Evolutionary conservation across 176 grass and related monocot species (phyloP), one percentile per base, ranked within the genome.

Genomic region (Oryza coarctata): DNA sequence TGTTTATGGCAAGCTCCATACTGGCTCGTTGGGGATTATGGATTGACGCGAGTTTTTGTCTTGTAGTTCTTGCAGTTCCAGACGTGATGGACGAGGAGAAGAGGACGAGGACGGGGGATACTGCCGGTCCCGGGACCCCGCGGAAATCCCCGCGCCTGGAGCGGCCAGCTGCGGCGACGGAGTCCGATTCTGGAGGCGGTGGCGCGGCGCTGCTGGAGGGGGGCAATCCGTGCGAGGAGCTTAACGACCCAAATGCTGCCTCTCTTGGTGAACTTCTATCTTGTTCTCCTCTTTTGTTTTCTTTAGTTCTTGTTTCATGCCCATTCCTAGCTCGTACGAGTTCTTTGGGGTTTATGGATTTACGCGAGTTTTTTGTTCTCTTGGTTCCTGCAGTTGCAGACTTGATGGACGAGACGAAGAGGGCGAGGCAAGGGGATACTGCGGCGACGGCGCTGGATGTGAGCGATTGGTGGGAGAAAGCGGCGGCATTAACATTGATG

Each of bases 321-420:
- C 8, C 38, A 40, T 40, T 1, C 38, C 38, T 40, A 40, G 32
- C 3, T 3, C 32, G 32, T 33, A 40, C 8, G 0, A 7, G 38
- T 40, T 40, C 38, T 40, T 40, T 40, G 38, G 8, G 8, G 8
- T 40, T 40, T 40, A 33, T 33, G 38, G 38, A 40, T 40, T 40
- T 40, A 40, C 38, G 5, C 8, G 38, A 40, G 38, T 7, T 40
- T 40, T 40, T 40, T 7, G 1, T 1, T 40, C 38, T 40, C 8
- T 6, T 27, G 14, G 23, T 75, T 84, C 57, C 38, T 60, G 65
- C 27, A 9, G 6, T 78, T 77, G 62, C 70, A 65, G 47, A 39
- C 75, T 73, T 65, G 82, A 88, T 86, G 86, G 74, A 36, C 22
- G 72, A 63, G 74, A 20, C 18, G 50, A 76, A 44, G 86, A 34